Percentiles rank a stretch among this genome's conserved stretches.
phyloP scores from a whole-genome alignment of 768 basidiomycete species.

The Boletus huronensis region DNA sequence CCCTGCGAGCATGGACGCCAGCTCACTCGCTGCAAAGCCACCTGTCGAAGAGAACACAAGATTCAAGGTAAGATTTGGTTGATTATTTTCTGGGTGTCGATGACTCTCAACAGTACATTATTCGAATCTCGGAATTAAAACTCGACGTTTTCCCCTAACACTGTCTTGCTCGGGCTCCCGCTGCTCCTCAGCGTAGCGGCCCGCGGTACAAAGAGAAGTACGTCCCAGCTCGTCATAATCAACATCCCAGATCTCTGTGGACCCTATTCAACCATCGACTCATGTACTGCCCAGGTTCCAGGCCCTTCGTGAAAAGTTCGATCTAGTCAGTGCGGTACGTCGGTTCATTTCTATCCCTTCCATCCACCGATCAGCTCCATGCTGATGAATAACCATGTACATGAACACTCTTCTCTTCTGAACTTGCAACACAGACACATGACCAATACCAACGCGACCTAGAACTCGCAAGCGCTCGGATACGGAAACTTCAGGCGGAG shows the following conservation, averaged over 20 bases:
- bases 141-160: neutral
- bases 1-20: slow-evolving; percentile 15
- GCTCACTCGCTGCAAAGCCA: slow-evolving; percentile 8
- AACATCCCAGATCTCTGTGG: neutral
- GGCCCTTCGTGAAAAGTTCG: slow-evolving; percentile 30
- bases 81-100: neutral
- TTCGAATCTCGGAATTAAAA: neutral
- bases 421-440: slow-evolving; percentile 14
- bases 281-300: slow-evolving; percentile 23
- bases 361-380: neutral
- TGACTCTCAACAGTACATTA: neutral
- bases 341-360: neutral
- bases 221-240: neutral
- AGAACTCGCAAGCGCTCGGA: slow-evolving; percentile 24
- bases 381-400: neutral
- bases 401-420: neutral
- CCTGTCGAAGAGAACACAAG: slow-evolving; percentile 20
- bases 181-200: slow-evolving; percentile 16
- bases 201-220: slow-evolving; percentile 34
- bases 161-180: slow-evolving; percentile 7
- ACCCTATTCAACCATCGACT: neutral
- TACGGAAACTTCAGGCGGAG: slow-evolving; percentile 31
- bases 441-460: slow-evolving; percentile 27
- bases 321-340: slow-evolving; percentile 33
- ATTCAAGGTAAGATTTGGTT: slow-evolving; percentile 23